Evolutionary conservation across 2,329 filamentous ascomycete genomes (phyloP).

Genomic region (Colletotrichum chrysophilum): DNA sequence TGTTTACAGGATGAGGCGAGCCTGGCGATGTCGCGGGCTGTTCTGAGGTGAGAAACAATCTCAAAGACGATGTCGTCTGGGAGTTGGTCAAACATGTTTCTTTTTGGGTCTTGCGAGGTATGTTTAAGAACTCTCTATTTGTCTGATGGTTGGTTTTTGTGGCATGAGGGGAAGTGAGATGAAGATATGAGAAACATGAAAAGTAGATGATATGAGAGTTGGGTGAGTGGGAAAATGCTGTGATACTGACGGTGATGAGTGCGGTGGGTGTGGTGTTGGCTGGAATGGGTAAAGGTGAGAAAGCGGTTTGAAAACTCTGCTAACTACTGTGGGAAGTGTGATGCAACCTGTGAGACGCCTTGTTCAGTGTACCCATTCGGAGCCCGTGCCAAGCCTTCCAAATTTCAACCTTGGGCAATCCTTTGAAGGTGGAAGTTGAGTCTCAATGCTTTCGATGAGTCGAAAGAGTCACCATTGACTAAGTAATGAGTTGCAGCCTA

Average conservation of each 20-base stretch:
- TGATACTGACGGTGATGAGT: background rate
- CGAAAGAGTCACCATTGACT: constrained; percentile 2
- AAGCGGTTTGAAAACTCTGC: background rate
- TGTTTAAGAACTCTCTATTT: constrained; percentile 6
- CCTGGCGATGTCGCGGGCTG: constrained; percentile 50
- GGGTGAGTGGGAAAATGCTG: background rate
- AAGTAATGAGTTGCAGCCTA: background rate
- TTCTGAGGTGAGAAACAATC: constrained; percentile 51
- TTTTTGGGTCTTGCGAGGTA: background rate
- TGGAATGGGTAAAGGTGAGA: background rate
- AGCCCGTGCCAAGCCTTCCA: background rate
- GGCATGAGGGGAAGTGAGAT: background rate
- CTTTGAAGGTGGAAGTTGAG: background rate
- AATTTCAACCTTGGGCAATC: background rate
- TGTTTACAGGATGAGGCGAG: constrained; percentile 44
- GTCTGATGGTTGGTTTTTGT: background rate
- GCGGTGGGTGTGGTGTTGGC: background rate
- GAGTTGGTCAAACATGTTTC: constrained; percentile 40
- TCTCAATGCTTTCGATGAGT: background rate
- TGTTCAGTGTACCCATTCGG: background rate
- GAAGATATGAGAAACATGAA: background rate
- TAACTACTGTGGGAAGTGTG: background rate
- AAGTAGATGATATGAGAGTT: background rate
- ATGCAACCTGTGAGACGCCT: background rate
- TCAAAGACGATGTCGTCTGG: constrained; percentile 57